A percentile compares a stretch with the other conserved stretches of the same genome.
Evolutionary conservation across 768 basidiomycete species (phyloP).

Genomic region (Psilocybe subaeruginosa): DNA sequence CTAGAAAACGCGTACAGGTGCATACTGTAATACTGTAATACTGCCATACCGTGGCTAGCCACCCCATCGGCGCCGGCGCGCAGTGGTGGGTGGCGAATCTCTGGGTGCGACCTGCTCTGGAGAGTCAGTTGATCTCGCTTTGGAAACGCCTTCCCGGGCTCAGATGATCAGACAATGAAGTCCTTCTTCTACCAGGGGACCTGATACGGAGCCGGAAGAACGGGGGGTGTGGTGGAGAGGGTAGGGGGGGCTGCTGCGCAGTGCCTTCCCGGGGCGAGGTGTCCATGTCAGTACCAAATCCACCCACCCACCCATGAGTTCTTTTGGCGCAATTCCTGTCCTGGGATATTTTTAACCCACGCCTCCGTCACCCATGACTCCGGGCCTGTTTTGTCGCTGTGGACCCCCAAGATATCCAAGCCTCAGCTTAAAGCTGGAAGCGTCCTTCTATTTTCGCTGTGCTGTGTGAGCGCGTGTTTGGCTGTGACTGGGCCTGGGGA

Average conservation of each 20-base stretch:
- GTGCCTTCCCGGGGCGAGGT: background rate
- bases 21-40: too few relatives aligned
- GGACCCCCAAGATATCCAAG: slow-evolving; percentile 16
- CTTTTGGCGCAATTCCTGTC: background rate
- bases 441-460: slow-evolving; percentile 6
- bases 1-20: background rate
- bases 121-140: background rate
- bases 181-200: background rate
- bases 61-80: background rate
- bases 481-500: slow-evolving; percentile 9
- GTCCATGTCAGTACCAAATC: slow-evolving; percentile 2
- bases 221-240: background rate
- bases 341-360: slow-evolving; percentile 3
- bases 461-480: slow-evolving; percentile 4
- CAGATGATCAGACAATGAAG: slow-evolving; percentile 12
- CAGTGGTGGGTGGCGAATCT: background rate
- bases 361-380: slow-evolving; percentile 4
- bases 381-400: slow-evolving; percentile 15
- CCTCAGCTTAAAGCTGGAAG: slow-evolving; percentile 7
- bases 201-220: slow-evolving; percentile 3
- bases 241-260: slow-evolving; percentile 11
- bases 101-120: background rate
- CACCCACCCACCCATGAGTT: background rate
- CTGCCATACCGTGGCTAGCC: too few relatives aligned
- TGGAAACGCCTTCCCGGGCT: background rate